These are phyloP conservation scores for Fragaria iinumae DNA, from an alignment of 306 rosid species.

Conservation along the genomic window DNA sequence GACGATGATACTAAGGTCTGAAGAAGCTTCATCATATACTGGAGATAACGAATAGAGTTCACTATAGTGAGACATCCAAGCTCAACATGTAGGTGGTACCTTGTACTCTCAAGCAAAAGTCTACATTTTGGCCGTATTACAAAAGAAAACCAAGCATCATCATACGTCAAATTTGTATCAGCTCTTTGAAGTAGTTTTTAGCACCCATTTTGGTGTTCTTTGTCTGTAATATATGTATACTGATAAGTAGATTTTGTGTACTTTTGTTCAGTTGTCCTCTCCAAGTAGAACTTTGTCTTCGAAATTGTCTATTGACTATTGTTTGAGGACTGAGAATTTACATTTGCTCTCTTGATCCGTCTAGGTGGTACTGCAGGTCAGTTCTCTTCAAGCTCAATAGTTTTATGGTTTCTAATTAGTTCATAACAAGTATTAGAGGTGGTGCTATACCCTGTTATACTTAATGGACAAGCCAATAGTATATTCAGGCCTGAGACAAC, in stretches of 20 bases:
- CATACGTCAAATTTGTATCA: constrained; percentile 9
- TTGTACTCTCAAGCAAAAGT: constrained; percentile 3
- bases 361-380: not conserved
- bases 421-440: not conserved
- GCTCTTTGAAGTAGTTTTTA: constrained; percentile 26
- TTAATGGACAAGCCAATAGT: no score
- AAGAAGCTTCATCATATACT: constrained; percentile 26
- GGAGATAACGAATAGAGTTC: not conserved
- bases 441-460: no score
- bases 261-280: constrained; percentile 4
- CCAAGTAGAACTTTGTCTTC: not conserved
- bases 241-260: constrained; percentile 29
- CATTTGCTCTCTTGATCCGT: not conserved
- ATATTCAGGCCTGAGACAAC: no score
- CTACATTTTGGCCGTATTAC: not conserved
- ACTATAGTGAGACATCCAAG: not conserved
- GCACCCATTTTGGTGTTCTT: constrained; percentile 28
- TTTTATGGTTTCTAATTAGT: not conserved
- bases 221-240: constrained; percentile 23
- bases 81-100: constrained; percentile 18
- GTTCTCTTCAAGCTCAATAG: not conserved
- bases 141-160: constrained; percentile 4
- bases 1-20: constrained; percentile 37
- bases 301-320: not conserved
- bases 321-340: not conserved